Base-by-base conservation (phyloP, 345 rosid genomes). In the Aegle marmelos region DNA sequence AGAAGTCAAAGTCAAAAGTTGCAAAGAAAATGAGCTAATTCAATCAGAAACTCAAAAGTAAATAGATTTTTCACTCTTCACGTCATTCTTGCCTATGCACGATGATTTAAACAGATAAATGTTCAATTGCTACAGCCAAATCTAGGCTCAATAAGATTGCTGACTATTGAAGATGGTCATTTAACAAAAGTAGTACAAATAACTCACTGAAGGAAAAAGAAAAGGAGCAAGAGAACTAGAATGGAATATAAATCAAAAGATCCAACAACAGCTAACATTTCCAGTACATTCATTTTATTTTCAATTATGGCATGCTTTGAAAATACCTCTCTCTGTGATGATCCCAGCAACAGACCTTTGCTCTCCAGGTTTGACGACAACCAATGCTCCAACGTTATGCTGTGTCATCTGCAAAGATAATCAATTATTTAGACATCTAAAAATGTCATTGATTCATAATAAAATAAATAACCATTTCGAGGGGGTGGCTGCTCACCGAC, bases 321-420 rank as follows among this genome's bases (percentile, higher is more conserved):
- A 66, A 22, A 19, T 81, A 91, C 99, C 99, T 91, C 99, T 88
- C 90, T 94, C 98, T 0, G 99, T 96, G 80, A 96, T 94, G 82
- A 96, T 96, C 69, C 99, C 99, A 13, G 99, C 99, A 82, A 94
- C 73, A 36, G 99, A 88, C 48, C 89, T 83, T 84, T 91, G 92
- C 89, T 91, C 97, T 45, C 97, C 97, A 63, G 95, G 97, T 71
- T 91, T 96, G 78, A 96, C 95, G 54, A 94, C 99, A 74, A 96
- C 97, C 91, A 96, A 82, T 11, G 98, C 98, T 77, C 99, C 98
- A 77, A 94, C 98, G 75, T 96, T 96, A 82, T 96, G 97, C 37
- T 94, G 99, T 4, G 99, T 96, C 99, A 96, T 96, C 99, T 96
- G 83, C 57, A 65, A 63, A 45, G 22, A 54, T 39, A 75, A 48